Conservation (phyloP, 2,329 filamentous ascomycete genomes). For the Colletotrichum sp. region DNA sequence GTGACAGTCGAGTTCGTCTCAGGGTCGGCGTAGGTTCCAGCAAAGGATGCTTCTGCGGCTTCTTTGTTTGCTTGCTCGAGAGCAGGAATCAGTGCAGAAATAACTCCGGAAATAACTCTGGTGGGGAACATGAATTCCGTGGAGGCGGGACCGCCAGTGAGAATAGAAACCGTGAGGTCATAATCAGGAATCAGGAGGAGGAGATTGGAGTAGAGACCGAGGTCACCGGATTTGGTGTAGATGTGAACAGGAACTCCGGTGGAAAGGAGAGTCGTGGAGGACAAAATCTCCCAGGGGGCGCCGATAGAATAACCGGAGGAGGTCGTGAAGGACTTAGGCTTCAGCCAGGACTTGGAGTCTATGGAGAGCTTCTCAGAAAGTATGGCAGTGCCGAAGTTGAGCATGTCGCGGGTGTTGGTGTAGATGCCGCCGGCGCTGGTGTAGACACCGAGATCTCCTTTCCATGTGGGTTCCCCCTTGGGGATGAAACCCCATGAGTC, state of each 20-base stretch:
- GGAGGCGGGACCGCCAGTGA: slow-evolving; percentile 35
- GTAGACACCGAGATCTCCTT: slow-evolving; percentile 36
- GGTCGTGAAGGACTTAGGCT: slow-evolving; percentile 44
- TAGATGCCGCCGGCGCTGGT: slow-evolving; percentile 48
- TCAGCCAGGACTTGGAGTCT: slow-evolving; percentile 50
- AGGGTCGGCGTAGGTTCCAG: slow-evolving; percentile 42
- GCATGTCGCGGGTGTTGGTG: slow-evolving; percentile 46
- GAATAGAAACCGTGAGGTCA: slow-evolving; percentile 38
- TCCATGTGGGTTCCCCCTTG: slow-evolving; percentile 37
- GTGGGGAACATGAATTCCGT: slow-evolving; percentile 18
- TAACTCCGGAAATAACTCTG: slow-evolving; percentile 28
- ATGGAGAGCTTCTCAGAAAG: slow-evolving; percentile 42
- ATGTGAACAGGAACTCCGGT: slow-evolving; percentile 33
- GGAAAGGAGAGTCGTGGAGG: slow-evolving; percentile 32
- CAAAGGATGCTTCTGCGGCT: slow-evolving; percentile 34
- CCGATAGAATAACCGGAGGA: slow-evolving; percentile 40
- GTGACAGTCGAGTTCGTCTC: slow-evolving; percentile 44
- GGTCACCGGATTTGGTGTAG: slow-evolving; percentile 37
- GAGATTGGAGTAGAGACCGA: slow-evolving; percentile 34
- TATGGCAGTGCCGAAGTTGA: slow-evolving; percentile 45
- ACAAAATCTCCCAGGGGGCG: slow-evolving; percentile 37
- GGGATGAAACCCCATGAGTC: slow-evolving; percentile 38
- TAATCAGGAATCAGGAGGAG: slow-evolving; percentile 41
- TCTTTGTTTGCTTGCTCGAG: slow-evolving; percentile 48
- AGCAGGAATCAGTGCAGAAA: slow-evolving; percentile 42